A percentile compares a stretch with the other conserved stretches of the same genome.
phyloP scores from a whole-genome alignment of 2,329 filamentous ascomycete species.

The Colletotrichum chlorophyti region DNA sequence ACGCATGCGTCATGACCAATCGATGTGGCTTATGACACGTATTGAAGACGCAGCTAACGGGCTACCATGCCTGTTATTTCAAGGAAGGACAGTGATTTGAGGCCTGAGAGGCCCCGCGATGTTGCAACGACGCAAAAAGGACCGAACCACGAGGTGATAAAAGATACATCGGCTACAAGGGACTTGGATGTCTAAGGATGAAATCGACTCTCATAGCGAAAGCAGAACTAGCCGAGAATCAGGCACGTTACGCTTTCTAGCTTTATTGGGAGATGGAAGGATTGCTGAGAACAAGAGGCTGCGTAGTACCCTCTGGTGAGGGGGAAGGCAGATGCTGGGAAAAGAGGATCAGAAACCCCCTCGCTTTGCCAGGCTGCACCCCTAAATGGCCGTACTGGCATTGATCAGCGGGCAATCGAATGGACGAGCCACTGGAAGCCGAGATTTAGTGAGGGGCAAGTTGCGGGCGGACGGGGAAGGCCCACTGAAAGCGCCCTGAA shows the following conservation, averaged over 20 bases:
- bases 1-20: no score
- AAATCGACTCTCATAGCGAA: background rate
- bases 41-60: no score
- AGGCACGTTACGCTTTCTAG: no score
- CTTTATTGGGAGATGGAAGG: no score
- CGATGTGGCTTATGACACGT: no score
- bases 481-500: conserved; percentile 30
- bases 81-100: no score
- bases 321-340: conserved; percentile 4
- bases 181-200: background rate
- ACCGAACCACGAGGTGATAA: background rate
- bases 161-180: background rate
- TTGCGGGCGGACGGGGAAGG: conserved; percentile 25
- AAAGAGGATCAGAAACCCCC: conserved; percentile 10
- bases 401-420: conserved; percentile 21
- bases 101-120: no score
- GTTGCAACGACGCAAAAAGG: background rate
- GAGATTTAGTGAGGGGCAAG: conserved; percentile 23
- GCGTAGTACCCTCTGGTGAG: no score
- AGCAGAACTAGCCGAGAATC: no score
- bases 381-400: conserved; percentile 2
- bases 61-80: no score
- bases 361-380: background rate
- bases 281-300: background rate
- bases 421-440: conserved; percentile 17